Conservation (phyloP, 2,329 filamentous ascomycete species). For the Colletotrichum trifolii region DNA sequence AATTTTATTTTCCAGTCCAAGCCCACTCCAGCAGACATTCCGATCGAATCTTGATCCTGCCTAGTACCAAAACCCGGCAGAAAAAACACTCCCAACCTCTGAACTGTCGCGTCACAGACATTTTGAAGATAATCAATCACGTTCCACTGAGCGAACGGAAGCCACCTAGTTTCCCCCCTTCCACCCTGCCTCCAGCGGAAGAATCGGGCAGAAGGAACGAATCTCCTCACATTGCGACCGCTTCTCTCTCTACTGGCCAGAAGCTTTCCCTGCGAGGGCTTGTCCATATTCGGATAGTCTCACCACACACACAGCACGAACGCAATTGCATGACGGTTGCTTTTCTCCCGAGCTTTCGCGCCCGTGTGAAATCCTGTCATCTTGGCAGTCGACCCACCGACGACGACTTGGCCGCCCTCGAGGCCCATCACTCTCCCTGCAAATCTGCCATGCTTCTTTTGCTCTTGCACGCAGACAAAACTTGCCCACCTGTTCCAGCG, state of each 20-base stretch:
- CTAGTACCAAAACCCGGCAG: too few relatives aligned
- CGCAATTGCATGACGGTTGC: slow-evolving; percentile 26
- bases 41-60: background rate
- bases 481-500: background rate
- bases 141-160: too few relatives aligned
- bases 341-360: slow-evolving; percentile 17
- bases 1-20: slow-evolving; percentile 9
- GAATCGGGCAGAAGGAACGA: too few relatives aligned
- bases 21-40: background rate
- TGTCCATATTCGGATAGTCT: slow-evolving; percentile 18
- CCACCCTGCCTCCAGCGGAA: too few relatives aligned
- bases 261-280: background rate
- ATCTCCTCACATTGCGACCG: too few relatives aligned
- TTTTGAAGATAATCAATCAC: too few relatives aligned
- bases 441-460: slow-evolving; percentile 29
- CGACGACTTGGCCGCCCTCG: slow-evolving; percentile 14
- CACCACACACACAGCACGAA: background rate
- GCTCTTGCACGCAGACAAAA: slow-evolving; percentile 11
- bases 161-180: too few relatives aligned
- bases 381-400: slow-evolving; percentile 22
- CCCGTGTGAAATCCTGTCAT: slow-evolving; percentile 30
- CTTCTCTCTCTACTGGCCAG: background rate
- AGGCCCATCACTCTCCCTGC: slow-evolving; percentile 7
- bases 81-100: too few relatives aligned
- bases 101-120: too few relatives aligned